Percentiles rank a stretch among this genome's conserved stretches.
These are phyloP conservation scores for Gossypium laxum DNA, from an alignment of 441 rosid species.

Conservation along the genomic window DNA sequence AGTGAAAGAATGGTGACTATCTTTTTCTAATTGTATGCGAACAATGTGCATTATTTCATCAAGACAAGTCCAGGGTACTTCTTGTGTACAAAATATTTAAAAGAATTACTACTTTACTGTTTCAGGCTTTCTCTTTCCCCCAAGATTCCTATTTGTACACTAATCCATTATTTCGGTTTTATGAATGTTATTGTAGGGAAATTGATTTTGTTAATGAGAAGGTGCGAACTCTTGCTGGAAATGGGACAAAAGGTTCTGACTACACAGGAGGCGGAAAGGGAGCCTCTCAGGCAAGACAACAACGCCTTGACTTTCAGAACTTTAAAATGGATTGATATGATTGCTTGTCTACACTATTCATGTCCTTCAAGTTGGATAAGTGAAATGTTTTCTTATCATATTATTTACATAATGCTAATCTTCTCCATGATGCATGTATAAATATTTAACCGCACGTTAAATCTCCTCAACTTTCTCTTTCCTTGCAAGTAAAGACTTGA, in stretches of 20 bases:
- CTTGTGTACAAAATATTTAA: neutral
- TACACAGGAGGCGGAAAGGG: slow-evolving; percentile 75
- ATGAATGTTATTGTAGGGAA: slow-evolving; percentile 39
- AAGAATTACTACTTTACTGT: neutral
- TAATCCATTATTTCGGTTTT: neutral
- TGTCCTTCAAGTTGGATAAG: neutral
- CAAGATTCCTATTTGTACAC: neutral
- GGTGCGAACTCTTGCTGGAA: slow-evolving; percentile 81
- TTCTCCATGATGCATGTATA: neutral
- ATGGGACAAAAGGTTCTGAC: slow-evolving; percentile 90
- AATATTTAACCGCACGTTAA: neutral
- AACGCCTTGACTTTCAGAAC: neutral
- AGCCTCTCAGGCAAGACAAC: slow-evolving; percentile 51
- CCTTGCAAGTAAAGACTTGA: neutral
- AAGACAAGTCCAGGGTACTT: neutral
- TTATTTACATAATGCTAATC: slow-evolving; percentile 3
- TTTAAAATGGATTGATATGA: slow-evolving; percentile 13
- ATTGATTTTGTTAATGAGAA: slow-evolving; percentile 77
- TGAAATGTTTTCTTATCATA: neutral
- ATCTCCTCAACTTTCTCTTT: slow-evolving; percentile 13
- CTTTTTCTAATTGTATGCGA: neutral
- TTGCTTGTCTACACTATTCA: neutral
- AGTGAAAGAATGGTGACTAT: neutral
- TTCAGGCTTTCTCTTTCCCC: neutral
- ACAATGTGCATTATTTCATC: neutral